Percentiles rank a stretch among this genome's conserved stretches.
Evolutionary conservation across 2,329 filamentous ascomycete species (phyloP).

Genomic region (Alternaria alternata): DNA sequence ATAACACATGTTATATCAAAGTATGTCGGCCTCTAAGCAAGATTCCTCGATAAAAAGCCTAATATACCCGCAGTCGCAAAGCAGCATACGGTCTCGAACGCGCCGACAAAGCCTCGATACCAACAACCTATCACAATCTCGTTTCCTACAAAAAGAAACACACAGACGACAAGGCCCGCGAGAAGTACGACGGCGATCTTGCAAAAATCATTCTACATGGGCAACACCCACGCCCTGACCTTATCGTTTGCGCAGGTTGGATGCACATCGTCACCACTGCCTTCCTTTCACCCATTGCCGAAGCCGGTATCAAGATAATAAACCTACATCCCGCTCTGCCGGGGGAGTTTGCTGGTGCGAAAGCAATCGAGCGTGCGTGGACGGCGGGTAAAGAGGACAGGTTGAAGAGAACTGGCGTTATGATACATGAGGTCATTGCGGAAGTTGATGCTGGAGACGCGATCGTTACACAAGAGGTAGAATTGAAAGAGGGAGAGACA

Average conservation of each 20-base stretch:
- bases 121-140: constrained; percentile 83
- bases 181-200: constrained; percentile 77
- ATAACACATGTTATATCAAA: constrained; percentile 70
- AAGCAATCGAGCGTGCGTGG: constrained; percentile 81
- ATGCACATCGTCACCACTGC: constrained; percentile 80
- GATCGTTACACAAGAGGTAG: constrained; percentile 74
- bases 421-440: constrained; percentile 81
- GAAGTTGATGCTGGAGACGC: constrained; percentile 83
- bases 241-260: constrained; percentile 83
- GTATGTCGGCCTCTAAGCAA: constrained; percentile 20
- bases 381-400: constrained; percentile 74
- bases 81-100: constrained; percentile 70
- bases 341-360: constrained; percentile 77
- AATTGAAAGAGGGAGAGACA: constrained; percentile 63
- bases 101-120: constrained; percentile 68
- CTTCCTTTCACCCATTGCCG: constrained; percentile 74
- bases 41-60: background rate
- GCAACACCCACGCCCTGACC: constrained; percentile 62
- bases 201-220: constrained; percentile 71
- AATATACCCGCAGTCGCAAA: constrained; percentile 51
- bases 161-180: constrained; percentile 61
- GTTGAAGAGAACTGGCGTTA: constrained; percentile 76
- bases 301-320: constrained; percentile 72
- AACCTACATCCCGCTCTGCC: constrained; percentile 82
- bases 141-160: constrained; percentile 77